Percentiles rank a stretch among this genome's conserved stretches.
Conservation (phyloP, 2,329 filamentous ascomycete genomes). For the Colletotrichum sp. region DNA sequence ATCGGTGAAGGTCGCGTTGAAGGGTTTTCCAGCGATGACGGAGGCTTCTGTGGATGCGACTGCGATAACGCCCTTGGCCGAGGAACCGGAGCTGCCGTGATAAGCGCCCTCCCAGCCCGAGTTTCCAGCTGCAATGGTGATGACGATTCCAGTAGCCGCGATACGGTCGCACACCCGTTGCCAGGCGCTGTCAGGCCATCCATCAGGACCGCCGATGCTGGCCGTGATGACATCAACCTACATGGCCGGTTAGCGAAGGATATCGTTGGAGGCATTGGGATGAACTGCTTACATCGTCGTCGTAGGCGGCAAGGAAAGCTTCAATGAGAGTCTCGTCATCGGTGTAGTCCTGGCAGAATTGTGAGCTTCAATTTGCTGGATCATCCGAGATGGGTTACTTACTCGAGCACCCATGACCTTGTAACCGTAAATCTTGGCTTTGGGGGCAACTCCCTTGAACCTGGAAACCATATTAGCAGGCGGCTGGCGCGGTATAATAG, state of each 20-base stretch:
- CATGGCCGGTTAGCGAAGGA: background rate
- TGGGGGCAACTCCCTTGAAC: slow-evolving; percentile 8
- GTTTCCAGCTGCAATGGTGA: slow-evolving; percentile 50
- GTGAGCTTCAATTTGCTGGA: background rate
- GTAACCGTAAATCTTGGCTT: slow-evolving; percentile 13
- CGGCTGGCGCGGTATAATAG: too few relatives aligned
- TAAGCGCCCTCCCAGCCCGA: slow-evolving; percentile 46
- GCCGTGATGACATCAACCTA: slow-evolving; percentile 28
- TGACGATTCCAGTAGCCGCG: slow-evolving; percentile 46
- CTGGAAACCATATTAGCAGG: background rate
- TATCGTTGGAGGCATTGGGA: too few relatives aligned
- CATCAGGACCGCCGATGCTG: slow-evolving; percentile 23
- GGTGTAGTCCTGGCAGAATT: background rate
- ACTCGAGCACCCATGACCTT: slow-evolving; percentile 3
- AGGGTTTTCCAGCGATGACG: background rate
- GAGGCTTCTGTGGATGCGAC: slow-evolving; percentile 45
- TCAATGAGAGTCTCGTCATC: slow-evolving; percentile 19
- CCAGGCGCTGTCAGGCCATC: slow-evolving; percentile 28
- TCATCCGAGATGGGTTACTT: background rate
- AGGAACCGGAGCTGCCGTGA: slow-evolving; percentile 41
- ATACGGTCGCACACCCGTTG: slow-evolving; percentile 35
- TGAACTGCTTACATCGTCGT: slow-evolving; percentile 2
- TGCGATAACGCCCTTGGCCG: slow-evolving; percentile 45
- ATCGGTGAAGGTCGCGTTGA: background rate
- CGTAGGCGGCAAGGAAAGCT: slow-evolving; percentile 8